Evolutionary conservation across 179 eudicot genomes (phyloP).

Genomic region (Pouteria campechiana): DNA sequence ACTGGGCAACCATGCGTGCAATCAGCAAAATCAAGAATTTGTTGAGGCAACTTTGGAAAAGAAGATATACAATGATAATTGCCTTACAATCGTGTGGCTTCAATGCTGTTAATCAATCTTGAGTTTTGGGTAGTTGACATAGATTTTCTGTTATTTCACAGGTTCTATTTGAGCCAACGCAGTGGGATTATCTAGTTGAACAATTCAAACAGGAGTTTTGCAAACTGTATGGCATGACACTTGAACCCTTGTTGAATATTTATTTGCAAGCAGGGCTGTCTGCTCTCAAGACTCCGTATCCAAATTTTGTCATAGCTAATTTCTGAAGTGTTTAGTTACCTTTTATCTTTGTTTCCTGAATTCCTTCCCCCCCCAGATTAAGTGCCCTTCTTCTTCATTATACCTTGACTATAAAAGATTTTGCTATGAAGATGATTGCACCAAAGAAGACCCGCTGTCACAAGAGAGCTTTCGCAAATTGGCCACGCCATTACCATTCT

Average conservation of each 20-base stretch:
- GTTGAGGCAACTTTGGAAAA: no score
- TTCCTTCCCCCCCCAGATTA: no score
- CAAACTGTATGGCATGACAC: conserved; percentile 89
- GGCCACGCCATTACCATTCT: conserved; percentile 71
- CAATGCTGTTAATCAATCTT: no score
- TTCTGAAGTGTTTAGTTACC: not conserved
- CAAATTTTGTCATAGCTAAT: no score
- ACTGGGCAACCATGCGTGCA: no score
- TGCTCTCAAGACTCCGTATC: conserved; percentile 99
- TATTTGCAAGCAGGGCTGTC: conserved; percentile 95
- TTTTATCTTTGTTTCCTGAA: not conserved
- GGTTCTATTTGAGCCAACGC: conserved; percentile 88
- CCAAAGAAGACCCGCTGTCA: conserved; percentile 91
- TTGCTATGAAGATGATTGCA: conserved; percentile 82
- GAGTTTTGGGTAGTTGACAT: not conserved
- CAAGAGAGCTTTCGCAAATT: conserved; percentile 92
- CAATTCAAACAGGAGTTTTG: conserved; percentile 95
- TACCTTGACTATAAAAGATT: conserved; percentile 53
- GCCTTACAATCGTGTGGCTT: no score
- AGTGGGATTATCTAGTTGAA: conserved; percentile 86
- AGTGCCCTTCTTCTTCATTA: not conserved
- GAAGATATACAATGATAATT: no score
- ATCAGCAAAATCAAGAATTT: no score
- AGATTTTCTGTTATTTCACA: conserved; percentile 15
- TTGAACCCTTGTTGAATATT: conserved; percentile 82